Evolutionary conservation across 345 rosid genomes (phyloP), one percentile per base, ranked within the genome.

Genomic region (Murraya koenigii): DNA sequence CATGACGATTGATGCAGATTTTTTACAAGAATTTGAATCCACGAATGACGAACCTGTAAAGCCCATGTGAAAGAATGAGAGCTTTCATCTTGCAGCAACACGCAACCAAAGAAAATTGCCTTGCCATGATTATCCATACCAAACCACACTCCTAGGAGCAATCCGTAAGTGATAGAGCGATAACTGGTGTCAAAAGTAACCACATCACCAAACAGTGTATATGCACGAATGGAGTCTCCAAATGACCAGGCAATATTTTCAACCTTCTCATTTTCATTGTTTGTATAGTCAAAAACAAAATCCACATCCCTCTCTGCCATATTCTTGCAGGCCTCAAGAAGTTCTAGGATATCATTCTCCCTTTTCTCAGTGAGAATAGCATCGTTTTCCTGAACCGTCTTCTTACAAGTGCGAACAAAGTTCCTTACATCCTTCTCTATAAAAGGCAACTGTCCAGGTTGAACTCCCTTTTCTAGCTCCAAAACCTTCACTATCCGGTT

Each of bases 361-460:
- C 93, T 85, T 79, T 90, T 95, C 77, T 93, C 98, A 20, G 75
- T 76, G 20, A 92, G 93, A 72, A 89, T 75, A 84, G 94, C 97
- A 87, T 93, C 99, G 68, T 87, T 92, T 84, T 93, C 97, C 79
- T 90, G 94, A 83, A 93, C 90, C 32, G 88, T 87, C 85, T 89
- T 95, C 88, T 91, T 95, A 80, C 97, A 90, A 2, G 90, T 88
- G 77, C 96, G 89, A 52, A 95, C 91, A 75, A 95, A 95, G 79
- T 95, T 95, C 54, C 99, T 90, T 72, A 95, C 98, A 81, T 95
- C 98, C 77, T 92, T 95, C 84, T 95, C 98, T 47, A 95, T 91
- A 79, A 90, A 95, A 56, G 98, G 97, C 75, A 95, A 79, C 25
- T 95, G 91, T 6, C 98, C 98, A 47, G 94, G 85, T 79, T 86